Conservation (phyloP, 2,329 filamentous ascomycete species). For the Dendrostoma leiphaemia region DNA sequence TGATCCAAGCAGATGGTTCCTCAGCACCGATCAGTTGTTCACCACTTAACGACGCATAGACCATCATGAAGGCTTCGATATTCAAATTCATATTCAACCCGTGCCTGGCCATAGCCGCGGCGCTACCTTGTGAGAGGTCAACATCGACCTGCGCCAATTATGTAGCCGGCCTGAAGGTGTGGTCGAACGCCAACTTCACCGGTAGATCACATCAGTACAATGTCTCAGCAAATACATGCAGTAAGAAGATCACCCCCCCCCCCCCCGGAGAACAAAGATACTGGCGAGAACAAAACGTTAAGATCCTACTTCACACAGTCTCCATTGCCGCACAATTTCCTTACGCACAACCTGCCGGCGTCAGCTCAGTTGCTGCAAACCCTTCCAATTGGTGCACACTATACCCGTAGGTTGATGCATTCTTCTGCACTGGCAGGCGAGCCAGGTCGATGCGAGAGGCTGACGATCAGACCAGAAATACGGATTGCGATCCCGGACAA, state of each 20-base stretch:
- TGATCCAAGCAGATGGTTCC: too few relatives aligned
- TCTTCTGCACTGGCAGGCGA: not conserved
- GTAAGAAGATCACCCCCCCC: not conserved
- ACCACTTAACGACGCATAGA: too few relatives aligned
- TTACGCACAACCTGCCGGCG: not conserved
- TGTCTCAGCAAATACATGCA: slow-evolving; percentile 13
- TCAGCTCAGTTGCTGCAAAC: slow-evolving; percentile 10
- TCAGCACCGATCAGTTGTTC: too few relatives aligned
- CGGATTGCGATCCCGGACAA: slow-evolving; percentile 5
- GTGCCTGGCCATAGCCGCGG: not conserved
- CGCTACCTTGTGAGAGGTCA: not conserved
- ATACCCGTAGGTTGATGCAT: slow-evolving; percentile 5
- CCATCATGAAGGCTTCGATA: not conserved
- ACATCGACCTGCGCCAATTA: not conserved
- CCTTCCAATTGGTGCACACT: slow-evolving; percentile 11
- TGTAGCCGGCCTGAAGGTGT: slow-evolving; percentile 5
- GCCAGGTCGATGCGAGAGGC: not conserved
- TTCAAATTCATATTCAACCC: not conserved
- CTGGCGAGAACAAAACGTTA: not conserved
- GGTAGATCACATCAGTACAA: slow-evolving; percentile 11
- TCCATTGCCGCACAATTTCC: slow-evolving; percentile 16
- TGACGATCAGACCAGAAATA: not conserved
- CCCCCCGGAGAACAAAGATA: too few relatives aligned
- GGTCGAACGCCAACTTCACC: slow-evolving; percentile 15
- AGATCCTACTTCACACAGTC: not conserved